A percentile compares a stretch with the other conserved stretches of the same genome.
Evolutionary conservation across 1,139 yeast species (phyloP).

Genomic region (Hansenula sp.): DNA sequence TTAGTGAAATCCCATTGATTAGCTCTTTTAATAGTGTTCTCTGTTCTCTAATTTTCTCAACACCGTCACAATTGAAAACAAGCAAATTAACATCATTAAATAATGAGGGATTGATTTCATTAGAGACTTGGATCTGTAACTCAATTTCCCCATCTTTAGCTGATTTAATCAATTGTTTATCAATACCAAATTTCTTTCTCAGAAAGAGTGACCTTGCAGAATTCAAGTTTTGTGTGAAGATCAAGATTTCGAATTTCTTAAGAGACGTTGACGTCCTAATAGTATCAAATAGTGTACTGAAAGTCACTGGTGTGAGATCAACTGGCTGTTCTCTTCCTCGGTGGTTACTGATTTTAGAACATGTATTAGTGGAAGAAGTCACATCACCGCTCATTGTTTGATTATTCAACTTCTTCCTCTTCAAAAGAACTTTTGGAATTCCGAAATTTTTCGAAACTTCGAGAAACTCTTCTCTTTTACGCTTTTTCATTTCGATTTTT

Average conservation of each 20-base stretch:
- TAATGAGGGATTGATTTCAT: constrained; percentile 11
- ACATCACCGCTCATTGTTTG: not conserved
- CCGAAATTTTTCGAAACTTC: constrained; percentile 31
- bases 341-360: not conserved
- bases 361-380: not conserved
- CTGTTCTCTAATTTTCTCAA: constrained; percentile 29
- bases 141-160: not conserved
- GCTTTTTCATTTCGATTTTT: constrained; percentile 29
- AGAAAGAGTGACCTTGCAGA: constrained; percentile 17
- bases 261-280: constrained; percentile 8
- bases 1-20: constrained; percentile 28
- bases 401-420: constrained; percentile 16
- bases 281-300: constrained; percentile 15
- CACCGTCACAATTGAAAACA: constrained; percentile 34
- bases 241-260: constrained; percentile 24
- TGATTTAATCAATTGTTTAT: not conserved
- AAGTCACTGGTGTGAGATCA: constrained; percentile 14
- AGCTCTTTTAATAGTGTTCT: constrained; percentile 29
- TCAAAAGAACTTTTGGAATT: constrained; percentile 25
- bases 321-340: not conserved
- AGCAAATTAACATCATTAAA: constrained; percentile 27
- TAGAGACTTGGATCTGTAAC: constrained; percentile 9
- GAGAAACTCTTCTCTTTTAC: constrained; percentile 40
- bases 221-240: constrained; percentile 14
- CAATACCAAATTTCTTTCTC: constrained; percentile 14